Base-by-base conservation (phyloP, 495 filamentous ascomycete species). In the Cryomyces minteri region DNA sequence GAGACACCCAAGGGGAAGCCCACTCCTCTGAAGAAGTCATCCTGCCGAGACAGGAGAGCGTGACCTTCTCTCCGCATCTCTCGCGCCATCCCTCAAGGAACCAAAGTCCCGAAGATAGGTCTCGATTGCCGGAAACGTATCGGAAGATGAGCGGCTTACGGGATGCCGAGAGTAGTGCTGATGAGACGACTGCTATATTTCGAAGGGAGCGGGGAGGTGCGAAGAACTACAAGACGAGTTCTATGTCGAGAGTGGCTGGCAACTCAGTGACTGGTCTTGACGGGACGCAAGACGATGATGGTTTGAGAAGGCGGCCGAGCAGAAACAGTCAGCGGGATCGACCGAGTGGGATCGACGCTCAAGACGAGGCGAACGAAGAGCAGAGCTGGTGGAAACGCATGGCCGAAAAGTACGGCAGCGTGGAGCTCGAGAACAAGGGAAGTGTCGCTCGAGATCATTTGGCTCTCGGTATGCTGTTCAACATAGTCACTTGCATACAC, bases 361-460 rank as follows among this genome's bases (percentile, higher is more conserved):
- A 50, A 10, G 53, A 38, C 32, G 59, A 53, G 42, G 52, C 48
- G 40, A 46, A 51, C 47, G 54, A 58, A n/a, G 53, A 57, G 31
- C 53, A 58, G 30, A 41, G 51, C 1, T 74, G 76, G 71, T 74
- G 66, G 60, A 63, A 58, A 50, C 58, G 58, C 32, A 47, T 71
- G 5, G 55, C 83, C 33, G 72, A 75, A 25, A 82, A 80, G 49
- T 83, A 88, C 53, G 84, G 82, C 44, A 79, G 75, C 39, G 70
- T 98, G 41, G 88, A 95, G 58, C 62, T 98, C 39, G 90, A 98
- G 58, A 98, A 96, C 54, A 95, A 95, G 59, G 92, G 88, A 11
- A 88, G 83, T 60, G 87, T 94, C 18, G 90, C 90, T 39, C 72
- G 90, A 51, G 90, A 98, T 60, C 90, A 98, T 65, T 67, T 98